phyloP scores from a whole-genome alignment of 2,329 filamentous ascomycete species.

The Ceratocystis ficicola region DNA sequence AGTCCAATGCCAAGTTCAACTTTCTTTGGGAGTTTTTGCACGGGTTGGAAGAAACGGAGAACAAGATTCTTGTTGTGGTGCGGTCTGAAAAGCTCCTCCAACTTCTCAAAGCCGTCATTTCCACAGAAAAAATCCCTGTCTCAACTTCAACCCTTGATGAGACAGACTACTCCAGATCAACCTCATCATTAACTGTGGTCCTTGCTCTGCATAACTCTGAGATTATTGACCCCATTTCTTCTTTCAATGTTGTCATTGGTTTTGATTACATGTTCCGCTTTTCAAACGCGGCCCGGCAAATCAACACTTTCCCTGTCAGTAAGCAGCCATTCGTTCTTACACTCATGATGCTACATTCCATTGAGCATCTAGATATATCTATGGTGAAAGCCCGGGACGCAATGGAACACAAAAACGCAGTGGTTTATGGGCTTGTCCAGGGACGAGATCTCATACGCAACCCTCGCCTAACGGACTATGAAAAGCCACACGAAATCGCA shows the following conservation, averaged over 20 bases:
- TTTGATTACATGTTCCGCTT: slow-evolving; percentile 41
- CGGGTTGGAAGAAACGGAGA: slow-evolving; percentile 33
- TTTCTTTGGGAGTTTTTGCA: slow-evolving; percentile 47
- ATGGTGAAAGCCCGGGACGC: slow-evolving; percentile 30
- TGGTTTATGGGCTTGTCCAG: slow-evolving; percentile 32
- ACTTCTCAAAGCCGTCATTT: slow-evolving; percentile 40
- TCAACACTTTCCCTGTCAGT: slow-evolving; percentile 23
- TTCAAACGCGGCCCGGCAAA: slow-evolving; percentile 28
- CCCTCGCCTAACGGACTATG: slow-evolving; percentile 30
- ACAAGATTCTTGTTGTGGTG: slow-evolving; percentile 42
- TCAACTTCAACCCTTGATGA: slow-evolving; percentile 28
- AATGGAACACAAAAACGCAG: slow-evolving; percentile 38
- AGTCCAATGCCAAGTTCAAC: slow-evolving; percentile 47
- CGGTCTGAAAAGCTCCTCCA: slow-evolving; percentile 39
- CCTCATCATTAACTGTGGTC: slow-evolving; percentile 32
- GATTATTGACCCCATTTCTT: slow-evolving; percentile 30
- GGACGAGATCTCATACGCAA: slow-evolving; percentile 33
- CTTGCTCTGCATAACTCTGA: slow-evolving; percentile 34
- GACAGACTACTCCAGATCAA: slow-evolving; percentile 27
- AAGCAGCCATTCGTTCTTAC: slow-evolving; percentile 37
- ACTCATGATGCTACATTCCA: slow-evolving; percentile 40
- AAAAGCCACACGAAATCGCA: slow-evolving; percentile 38
- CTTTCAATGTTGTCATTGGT: slow-evolving; percentile 41
- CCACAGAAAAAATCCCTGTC: slow-evolving; percentile 31
- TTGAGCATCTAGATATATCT: slow-evolving; percentile 44